A percentile compares a stretch with the other conserved stretches of the same genome.
These are phyloP conservation scores for Tylopilus felleus DNA, from an alignment of 768 basidiomycete genomes.

Conservation along the genomic window DNA sequence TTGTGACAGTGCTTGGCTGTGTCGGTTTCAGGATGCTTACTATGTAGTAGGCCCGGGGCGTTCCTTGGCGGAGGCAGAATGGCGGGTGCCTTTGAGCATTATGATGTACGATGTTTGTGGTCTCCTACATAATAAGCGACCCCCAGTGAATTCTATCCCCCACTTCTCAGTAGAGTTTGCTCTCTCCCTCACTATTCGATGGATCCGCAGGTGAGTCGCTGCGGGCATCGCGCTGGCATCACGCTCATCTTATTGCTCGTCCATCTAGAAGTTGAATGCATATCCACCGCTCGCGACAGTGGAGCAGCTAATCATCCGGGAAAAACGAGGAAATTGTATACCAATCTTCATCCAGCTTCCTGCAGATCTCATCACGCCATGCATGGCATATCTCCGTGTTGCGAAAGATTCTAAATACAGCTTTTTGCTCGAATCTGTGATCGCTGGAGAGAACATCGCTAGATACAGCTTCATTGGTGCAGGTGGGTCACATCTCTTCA, in stretches of 20 bases:
- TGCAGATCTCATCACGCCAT: conserved; percentile 95
- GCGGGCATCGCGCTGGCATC: neutral
- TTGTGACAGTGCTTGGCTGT: neutral
- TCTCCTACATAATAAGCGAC: conserved; percentile 5
- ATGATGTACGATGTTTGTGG: neutral
- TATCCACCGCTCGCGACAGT: conserved; percentile 71
- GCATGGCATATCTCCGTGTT: conserved; percentile 92
- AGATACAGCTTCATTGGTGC: conserved; percentile 96
- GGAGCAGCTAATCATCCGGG: conserved; percentile 71
- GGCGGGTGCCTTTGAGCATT: neutral
- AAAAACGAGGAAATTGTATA: conserved; percentile 88
- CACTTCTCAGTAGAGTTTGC: neutral
- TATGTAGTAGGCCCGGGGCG: no score
- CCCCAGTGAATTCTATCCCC: neutral
- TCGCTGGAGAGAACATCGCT: conserved; percentile 85
- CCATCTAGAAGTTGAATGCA: conserved; percentile 58
- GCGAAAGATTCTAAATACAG: conserved; percentile 92
- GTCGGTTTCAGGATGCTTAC: neutral
- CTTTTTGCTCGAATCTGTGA: conserved; percentile 91
- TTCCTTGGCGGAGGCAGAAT: conserved; percentile 7
- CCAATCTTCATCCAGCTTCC: conserved; percentile 92
- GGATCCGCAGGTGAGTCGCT: conserved; percentile 47
- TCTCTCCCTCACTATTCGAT: conserved; percentile 23
- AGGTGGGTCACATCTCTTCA: conserved; percentile 49
- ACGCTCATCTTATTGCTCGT: conserved; percentile 56